These are phyloP conservation scores for Fraxinus platypoda DNA, from an alignment of 305 asterid genomes.

Conservation along the genomic window DNA sequence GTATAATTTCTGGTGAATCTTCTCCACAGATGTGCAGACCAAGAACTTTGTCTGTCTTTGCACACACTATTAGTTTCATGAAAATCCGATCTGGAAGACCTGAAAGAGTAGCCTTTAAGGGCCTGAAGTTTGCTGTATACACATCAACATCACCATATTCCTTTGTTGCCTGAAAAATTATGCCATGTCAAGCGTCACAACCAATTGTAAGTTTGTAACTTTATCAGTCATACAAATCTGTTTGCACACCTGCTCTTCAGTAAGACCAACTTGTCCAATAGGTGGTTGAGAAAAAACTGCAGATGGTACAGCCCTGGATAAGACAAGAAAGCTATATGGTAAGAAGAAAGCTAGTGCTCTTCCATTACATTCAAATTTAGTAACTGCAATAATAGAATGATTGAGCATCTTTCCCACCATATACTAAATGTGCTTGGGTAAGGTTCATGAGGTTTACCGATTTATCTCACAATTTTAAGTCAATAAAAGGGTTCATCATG, in stretches of 20 bases:
- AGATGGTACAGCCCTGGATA: slow-evolving; percentile 73
- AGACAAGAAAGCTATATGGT: slow-evolving; percentile 21
- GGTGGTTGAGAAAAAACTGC: slow-evolving; percentile 99
- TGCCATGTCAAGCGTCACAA: slow-evolving; percentile 20
- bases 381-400: slow-evolving; percentile 7
- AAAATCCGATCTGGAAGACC: slow-evolving; percentile 89
- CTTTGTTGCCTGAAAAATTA: slow-evolving; percentile 59
- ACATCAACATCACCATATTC: slow-evolving; percentile 84
- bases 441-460: background rate
- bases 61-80: slow-evolving; percentile 86
- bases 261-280: slow-evolving; percentile 87
- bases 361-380: background rate
- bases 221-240: slow-evolving; percentile 6
- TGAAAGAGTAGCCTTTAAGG: slow-evolving; percentile 89
- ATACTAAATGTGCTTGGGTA: background rate
- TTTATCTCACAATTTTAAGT: slow-evolving; percentile 15
- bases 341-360: slow-evolving; percentile 11
- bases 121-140: slow-evolving; percentile 80
- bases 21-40: slow-evolving; percentile 97
- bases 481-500: background rate
- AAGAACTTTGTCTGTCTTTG: slow-evolving; percentile 74
- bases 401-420: background rate
- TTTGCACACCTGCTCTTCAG: slow-evolving; percentile 79
- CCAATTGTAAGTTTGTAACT: slow-evolving; percentile 16
- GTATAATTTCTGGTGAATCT: slow-evolving; percentile 88